Base-by-base conservation (phyloP, 2,329 filamentous ascomycete species). In the Hymenoscyphus fraxineus region DNA sequence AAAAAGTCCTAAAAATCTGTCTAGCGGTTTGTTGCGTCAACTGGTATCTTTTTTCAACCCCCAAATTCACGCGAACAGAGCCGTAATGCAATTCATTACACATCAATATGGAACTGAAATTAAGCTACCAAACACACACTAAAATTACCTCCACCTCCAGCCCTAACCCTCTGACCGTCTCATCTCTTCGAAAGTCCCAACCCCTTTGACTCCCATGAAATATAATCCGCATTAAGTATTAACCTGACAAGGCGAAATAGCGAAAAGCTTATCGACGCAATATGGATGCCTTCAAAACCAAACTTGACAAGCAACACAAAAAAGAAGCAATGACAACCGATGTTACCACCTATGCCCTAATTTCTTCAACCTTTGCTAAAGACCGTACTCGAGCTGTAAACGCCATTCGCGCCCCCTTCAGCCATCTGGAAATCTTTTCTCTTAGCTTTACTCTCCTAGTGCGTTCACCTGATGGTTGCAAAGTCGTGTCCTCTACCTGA, bases 361-460 rank as follows among this genome's bases (percentile, higher is more conserved):
- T 58, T 12, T 63, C 44, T 58, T 60, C 40, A 38, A 59, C 41
- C 32, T 39, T 61, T 31, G 54, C 59, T 59, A 68, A 60, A 47
- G 66, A 64, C 64, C 67, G 71, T 16, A 69, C 67, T 59, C 68
- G 71, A 64, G 68, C 65, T 51, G 64, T 62, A 32, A 74, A 69
- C 5, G 66, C 69, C 39, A 63, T 64, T 65, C 68, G 66, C 51
- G 72, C 71, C 39, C 67, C 71, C 56, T 67, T 72, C 27, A 74
- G 54, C 73, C 72, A 75, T 38, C 61, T 61, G 41, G 68, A 68
- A 31, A 74, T 61, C 58, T 69, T 74, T 10, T 62, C 64, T 60
- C 68, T 72, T 39, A 74, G 44, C 35, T 67, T 70, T 16, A 66
- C 65, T n/a, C 60, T 59, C n/a, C 68, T 67, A 9, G 68, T 35